Percentiles rank a stretch among this genome's conserved stretches.
phyloP scores from a whole-genome alignment of 768 basidiomycete species.

The Phlegmacium glaucopus region DNA sequence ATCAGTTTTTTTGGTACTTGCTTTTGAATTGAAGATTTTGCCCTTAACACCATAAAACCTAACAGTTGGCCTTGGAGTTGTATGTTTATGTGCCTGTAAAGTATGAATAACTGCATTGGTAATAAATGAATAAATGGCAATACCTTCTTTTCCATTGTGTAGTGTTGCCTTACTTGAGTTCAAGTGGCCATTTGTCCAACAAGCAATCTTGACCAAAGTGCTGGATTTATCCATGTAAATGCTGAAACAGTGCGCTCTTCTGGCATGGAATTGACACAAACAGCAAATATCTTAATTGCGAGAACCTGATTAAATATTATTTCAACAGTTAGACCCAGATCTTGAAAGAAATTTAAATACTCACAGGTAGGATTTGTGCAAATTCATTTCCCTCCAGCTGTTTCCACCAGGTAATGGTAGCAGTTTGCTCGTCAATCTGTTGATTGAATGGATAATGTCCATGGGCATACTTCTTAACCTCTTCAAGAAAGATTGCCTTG shows the following conservation, averaged over 20 bases:
- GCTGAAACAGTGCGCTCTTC: slow-evolving; percentile 29
- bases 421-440: slow-evolving; percentile 1
- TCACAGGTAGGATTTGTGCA: slow-evolving; percentile 23
- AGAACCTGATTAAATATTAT: slow-evolving; percentile 1
- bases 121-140: background rate
- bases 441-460: slow-evolving; percentile 18
- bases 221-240: slow-evolving; percentile 23
- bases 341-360: slow-evolving; percentile 1
- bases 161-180: slow-evolving; percentile 21
- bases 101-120: background rate
- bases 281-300: slow-evolving; percentile 22
- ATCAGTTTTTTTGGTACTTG: background rate
- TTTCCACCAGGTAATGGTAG: slow-evolving; percentile 19
- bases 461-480: slow-evolving; percentile 15
- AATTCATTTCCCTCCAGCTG: slow-evolving; percentile 3
- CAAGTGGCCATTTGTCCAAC: slow-evolving; percentile 6
- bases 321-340: background rate
- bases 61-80: slow-evolving; percentile 1
- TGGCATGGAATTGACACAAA: slow-evolving; percentile 29
- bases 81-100: slow-evolving; percentile 3
- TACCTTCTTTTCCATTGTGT: slow-evolving; percentile 15
- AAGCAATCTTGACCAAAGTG: slow-evolving; percentile 5
- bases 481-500: slow-evolving; percentile 9
- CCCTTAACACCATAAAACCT: slow-evolving; percentile 7
- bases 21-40: slow-evolving; percentile 3